Evolutionary conservation across 371 early-diverging fungal genomes (phyloP).

Genomic region (Apophysomyces elegans): DNA sequence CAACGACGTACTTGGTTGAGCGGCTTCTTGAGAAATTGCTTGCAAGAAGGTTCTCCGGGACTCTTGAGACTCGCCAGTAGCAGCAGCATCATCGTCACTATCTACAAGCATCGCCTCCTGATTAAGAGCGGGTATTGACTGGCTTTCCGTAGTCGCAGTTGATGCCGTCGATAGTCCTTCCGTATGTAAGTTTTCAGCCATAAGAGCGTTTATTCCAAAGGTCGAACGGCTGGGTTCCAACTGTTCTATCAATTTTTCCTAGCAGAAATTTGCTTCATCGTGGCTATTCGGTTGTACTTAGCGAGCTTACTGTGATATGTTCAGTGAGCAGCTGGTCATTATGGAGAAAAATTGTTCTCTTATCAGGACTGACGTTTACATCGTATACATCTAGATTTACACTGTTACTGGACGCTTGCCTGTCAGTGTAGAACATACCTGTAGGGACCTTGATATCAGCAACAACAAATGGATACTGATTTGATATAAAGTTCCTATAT

Average conservation of each 20-base stretch:
- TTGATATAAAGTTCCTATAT: constrained; percentile 68
- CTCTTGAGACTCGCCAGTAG: too few relatives aligned
- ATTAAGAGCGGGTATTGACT: too few relatives aligned
- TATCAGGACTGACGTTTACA: constrained; percentile 96
- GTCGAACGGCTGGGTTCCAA: constrained; percentile 69
- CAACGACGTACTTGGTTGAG: too few relatives aligned
- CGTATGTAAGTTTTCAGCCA: not conserved
- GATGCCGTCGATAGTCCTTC: not conserved
- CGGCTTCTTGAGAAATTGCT: too few relatives aligned
- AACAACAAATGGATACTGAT: constrained; percentile 83
- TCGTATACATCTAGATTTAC: constrained; percentile 58
- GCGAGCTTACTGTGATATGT: constrained; percentile 47
- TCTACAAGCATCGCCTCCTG: too few relatives aligned
- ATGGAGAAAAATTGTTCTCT: constrained; percentile 86
- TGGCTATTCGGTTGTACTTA: not conserved
- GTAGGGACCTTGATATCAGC: constrained; percentile 70
- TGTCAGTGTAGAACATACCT: constrained; percentile 26
- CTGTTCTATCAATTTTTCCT: constrained; percentile 49
- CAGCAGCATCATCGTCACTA: too few relatives aligned
- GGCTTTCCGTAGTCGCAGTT: too few relatives aligned
- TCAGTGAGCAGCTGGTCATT: constrained; percentile 68
- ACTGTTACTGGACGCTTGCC: constrained; percentile 8
- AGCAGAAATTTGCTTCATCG: constrained; percentile 7
- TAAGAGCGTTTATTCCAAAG: constrained; percentile 27
- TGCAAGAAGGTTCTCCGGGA: too few relatives aligned